Conservation (phyloP, 2,329 filamentous ascomycete species). For the Aspergillus calidoustus region DNA sequence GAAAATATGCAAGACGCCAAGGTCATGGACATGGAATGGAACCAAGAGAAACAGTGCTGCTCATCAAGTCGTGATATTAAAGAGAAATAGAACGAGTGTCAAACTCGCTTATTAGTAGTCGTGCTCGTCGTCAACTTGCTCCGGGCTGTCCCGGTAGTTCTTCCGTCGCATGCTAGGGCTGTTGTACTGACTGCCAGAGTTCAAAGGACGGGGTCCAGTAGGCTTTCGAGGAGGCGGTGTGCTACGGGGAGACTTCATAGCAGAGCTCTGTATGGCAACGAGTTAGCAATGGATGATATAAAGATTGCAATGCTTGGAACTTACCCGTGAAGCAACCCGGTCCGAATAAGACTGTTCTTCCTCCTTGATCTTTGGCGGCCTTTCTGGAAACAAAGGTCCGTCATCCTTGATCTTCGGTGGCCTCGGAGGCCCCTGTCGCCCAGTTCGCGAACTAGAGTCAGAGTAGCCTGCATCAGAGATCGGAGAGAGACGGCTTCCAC, state of each 20-base stretch:
- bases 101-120: conserved; percentile 32
- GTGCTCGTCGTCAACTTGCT: conserved; percentile 46
- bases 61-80: conserved; percentile 26
- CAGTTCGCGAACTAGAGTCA: conserved; percentile 40
- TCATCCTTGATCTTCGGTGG: conserved; percentile 61
- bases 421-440: conserved; percentile 49
- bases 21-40: conserved; percentile 15
- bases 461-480: conserved; percentile 54
- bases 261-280: conserved; percentile 32
- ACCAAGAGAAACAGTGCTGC: conserved; percentile 9
- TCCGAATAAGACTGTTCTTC: conserved; percentile 45
- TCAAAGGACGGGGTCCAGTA: conserved; percentile 53
- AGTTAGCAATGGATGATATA: neutral
- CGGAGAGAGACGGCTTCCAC: conserved; percentile 48
- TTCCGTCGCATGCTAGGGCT: conserved; percentile 42
- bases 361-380: conserved; percentile 46
- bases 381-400: conserved; percentile 62
- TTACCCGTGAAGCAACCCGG: conserved; percentile 46
- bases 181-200: conserved; percentile 41
- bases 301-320: conserved; percentile 22
- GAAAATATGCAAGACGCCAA: conserved; percentile 24
- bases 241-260: conserved; percentile 38
- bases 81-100: conserved; percentile 16
- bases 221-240: conserved; percentile 49
- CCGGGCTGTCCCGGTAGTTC: conserved; percentile 47